Evolutionary conservation across 208 protist genomes (phyloP).

Genomic region (Crithidia mellificae): DNA sequence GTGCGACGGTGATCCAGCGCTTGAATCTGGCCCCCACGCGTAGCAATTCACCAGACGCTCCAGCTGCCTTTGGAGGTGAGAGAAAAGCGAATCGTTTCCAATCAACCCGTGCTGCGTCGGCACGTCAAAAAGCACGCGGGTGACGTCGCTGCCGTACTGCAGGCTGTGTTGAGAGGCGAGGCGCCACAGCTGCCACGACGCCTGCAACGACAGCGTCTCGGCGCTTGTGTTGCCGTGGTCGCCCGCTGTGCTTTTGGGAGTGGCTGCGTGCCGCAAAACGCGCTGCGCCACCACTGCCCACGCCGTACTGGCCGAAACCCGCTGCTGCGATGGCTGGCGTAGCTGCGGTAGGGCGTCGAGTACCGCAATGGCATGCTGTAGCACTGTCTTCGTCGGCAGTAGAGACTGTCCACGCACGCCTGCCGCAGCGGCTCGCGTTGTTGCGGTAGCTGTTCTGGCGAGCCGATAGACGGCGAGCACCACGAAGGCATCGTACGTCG

Average conservation of each 20-base stretch:
- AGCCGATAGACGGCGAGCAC: constrained; percentile 18
- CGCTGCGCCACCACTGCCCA: constrained; percentile 24
- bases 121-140: constrained; percentile 4
- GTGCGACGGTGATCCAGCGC: not conserved
- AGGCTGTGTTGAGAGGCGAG: constrained; percentile 11
- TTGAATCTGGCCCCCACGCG: constrained; percentile 2
- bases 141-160: constrained; percentile 9
- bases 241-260: too few species aligned
- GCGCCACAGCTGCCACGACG: constrained; percentile 24
- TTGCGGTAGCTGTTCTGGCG: too few species aligned
- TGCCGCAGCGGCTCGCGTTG: not conserved
- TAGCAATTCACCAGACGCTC: not conserved
- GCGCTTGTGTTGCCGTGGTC: not conserved
- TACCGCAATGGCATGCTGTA: constrained; percentile 36
- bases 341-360: constrained; percentile 28
- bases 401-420: too few species aligned
- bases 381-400: not conserved
- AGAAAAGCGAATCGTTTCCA: not conserved
- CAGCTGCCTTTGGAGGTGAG: not conserved
- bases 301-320: constrained; percentile 19
- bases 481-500: constrained; percentile 66
- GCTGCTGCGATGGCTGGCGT: constrained; percentile 24
- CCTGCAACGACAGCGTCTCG: not conserved
- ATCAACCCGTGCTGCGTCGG: not conserved
- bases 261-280: not conserved